Conservation (phyloP, 2,329 filamentous ascomycete species). For the Alternaria conjuncta region DNA sequence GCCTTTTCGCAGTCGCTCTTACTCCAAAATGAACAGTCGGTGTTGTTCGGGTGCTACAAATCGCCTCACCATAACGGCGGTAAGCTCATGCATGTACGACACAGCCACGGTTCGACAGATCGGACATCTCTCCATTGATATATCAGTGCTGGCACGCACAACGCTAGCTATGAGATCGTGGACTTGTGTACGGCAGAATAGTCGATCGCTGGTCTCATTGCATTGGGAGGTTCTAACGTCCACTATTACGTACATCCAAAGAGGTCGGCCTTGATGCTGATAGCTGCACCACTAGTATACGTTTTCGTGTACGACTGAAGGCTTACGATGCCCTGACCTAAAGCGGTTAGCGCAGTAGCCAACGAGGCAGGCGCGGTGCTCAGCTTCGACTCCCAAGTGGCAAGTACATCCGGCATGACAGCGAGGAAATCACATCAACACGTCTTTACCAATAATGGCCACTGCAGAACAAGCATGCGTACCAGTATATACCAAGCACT, state of each 20-base stretch:
- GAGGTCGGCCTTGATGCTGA: neutral
- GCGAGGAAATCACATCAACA: neutral
- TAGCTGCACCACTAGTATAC: neutral
- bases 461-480: too few relatives aligned
- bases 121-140: neutral
- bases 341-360: neutral
- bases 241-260: neutral
- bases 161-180: neutral
- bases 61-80: neutral
- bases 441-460: neutral
- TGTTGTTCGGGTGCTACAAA: neutral
- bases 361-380: neutral
- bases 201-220: neutral
- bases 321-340: neutral
- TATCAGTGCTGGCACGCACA: neutral
- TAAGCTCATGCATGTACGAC: neutral
- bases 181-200: neutral
- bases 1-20: neutral
- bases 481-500: slow-evolving; percentile 25
- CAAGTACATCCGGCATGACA: neutral
- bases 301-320: neutral
- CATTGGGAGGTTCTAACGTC: neutral
- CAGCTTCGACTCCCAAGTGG: neutral
- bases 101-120: neutral
- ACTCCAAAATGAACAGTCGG: neutral